These are phyloP conservation scores for Sarocladium kiliense DNA, from an alignment of 2,329 filamentous ascomycete genomes.

Conservation along the genomic window DNA sequence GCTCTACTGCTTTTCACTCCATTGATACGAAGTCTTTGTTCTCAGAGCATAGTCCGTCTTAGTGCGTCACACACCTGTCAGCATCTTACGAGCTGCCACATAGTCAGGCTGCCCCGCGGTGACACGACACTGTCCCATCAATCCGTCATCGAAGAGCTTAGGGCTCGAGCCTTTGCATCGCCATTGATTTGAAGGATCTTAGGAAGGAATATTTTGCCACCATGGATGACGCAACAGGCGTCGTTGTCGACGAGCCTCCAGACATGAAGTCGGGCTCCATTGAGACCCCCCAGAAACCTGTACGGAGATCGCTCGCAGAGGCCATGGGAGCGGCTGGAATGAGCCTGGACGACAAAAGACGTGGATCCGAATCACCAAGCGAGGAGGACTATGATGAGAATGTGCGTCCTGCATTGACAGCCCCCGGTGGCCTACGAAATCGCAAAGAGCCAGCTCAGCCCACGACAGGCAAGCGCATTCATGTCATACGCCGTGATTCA, in stretches of 20 bases:
- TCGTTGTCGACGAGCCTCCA: not conserved
- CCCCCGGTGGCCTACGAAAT: conserved; percentile 15
- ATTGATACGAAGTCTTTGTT: too few species aligned
- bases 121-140: not conserved
- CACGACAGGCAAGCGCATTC: not conserved
- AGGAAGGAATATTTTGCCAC: too few species aligned
- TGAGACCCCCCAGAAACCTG: not conserved
- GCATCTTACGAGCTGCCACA: not conserved
- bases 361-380: conserved; percentile 34
- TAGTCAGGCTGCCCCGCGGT: not conserved
- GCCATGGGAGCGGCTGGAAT: conserved; percentile 21
- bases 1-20: too few species aligned
- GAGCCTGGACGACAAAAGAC: conserved; percentile 14
- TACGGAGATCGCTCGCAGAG: conserved; percentile 20
- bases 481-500: conserved; percentile 18
- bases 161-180: too few species aligned
- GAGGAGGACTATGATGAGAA: conserved; percentile 42
- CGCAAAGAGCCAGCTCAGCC: conserved; percentile 8
- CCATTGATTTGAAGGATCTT: too few species aligned
- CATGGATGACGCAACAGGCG: not conserved
- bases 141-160: not conserved
- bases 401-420: conserved; percentile 20
- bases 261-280: not conserved
- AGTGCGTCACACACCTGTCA: not conserved
- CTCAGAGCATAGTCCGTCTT: not conserved